A percentile compares a stretch with the other conserved stretches of the same genome.
These are phyloP conservation scores for Syzygium aromaticum DNA, from an alignment of 345 rosid species.

Conservation along the genomic window DNA sequence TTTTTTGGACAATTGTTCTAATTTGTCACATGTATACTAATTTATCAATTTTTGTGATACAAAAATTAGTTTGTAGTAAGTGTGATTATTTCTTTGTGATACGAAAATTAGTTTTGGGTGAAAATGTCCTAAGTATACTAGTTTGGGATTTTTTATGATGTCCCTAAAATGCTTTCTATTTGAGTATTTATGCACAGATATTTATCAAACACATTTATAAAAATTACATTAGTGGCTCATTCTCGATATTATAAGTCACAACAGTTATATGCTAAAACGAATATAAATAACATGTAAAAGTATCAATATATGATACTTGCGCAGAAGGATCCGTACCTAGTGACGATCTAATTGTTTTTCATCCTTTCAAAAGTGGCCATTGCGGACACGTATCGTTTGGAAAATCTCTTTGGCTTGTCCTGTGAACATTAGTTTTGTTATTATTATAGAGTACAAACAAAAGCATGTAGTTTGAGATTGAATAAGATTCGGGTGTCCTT, in stretches of 20 bases:
- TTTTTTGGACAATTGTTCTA: no score
- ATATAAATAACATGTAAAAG: neutral
- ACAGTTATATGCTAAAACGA: neutral
- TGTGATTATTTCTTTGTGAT: neutral
- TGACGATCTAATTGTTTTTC: neutral
- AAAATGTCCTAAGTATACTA: no score
- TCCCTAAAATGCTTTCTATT: neutral
- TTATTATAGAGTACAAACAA: neutral
- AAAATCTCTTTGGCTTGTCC: neutral
- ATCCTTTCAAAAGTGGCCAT: neutral
- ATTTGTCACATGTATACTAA: no score
- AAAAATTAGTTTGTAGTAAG: neutral
- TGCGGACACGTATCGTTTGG: neutral
- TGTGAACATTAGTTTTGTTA: neutral
- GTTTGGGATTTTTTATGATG: neutral
- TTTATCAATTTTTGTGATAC: neutral
- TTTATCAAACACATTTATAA: neutral
- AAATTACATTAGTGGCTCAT: neutral
- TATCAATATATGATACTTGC: neutral
- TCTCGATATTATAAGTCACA: neutral
- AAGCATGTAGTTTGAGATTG: neutral
- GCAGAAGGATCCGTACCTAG: neutral
- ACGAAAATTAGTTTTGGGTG: no score
- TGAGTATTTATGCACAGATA: neutral
- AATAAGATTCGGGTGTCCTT: neutral